A percentile compares a stretch with the other conserved stretches of the same genome.
Conservation (phyloP, 2,329 filamentous ascomycete genomes). For the Calonectria hongkongensis region DNA sequence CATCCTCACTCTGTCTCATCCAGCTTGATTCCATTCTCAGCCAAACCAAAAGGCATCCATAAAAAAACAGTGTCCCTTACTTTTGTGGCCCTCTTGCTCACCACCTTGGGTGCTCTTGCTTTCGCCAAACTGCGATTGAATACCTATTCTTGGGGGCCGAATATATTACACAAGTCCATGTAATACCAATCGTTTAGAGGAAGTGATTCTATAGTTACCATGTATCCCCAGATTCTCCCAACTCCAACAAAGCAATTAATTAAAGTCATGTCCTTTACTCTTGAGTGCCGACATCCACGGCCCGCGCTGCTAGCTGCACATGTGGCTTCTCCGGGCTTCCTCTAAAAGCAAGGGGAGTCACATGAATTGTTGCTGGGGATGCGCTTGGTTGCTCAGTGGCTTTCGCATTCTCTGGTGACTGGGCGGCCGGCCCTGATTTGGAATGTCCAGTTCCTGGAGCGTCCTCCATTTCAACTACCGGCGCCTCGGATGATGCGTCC, state of each 20-base stretch:
- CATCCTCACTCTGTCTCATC: conserved; percentile 10
- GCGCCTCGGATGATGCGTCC: conserved; percentile 38
- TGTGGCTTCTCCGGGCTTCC: conserved; percentile 76
- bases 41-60: conserved; percentile 16
- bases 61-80: conserved; percentile 9
- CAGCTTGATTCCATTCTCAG: conserved; percentile 22
- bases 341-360: conserved; percentile 74
- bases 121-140: conserved; percentile 19
- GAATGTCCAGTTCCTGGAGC: conserved; percentile 35
- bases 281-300: conserved; percentile 58
- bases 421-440: conserved; percentile 29
- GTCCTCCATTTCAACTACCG: conserved; percentile 54
- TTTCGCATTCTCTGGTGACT: conserved; percentile 38
- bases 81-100: conserved; percentile 1
- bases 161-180: conserved; percentile 47
- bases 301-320: conserved; percentile 55
- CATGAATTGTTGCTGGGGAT: conserved; percentile 58
- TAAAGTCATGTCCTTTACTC: conserved; percentile 51
- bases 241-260: conserved; percentile 53
- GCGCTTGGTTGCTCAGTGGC: conserved; percentile 46
- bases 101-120: not conserved
- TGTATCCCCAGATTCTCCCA: conserved; percentile 47
- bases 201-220: conserved; percentile 48
- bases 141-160: conserved; percentile 40
- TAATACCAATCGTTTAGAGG: conserved; percentile 41